Percentiles rank a stretch among this genome's conserved stretches.
Evolutionary conservation across 2,329 filamentous ascomycete species (phyloP).

Genomic region (Aspergillus fructus): DNA sequence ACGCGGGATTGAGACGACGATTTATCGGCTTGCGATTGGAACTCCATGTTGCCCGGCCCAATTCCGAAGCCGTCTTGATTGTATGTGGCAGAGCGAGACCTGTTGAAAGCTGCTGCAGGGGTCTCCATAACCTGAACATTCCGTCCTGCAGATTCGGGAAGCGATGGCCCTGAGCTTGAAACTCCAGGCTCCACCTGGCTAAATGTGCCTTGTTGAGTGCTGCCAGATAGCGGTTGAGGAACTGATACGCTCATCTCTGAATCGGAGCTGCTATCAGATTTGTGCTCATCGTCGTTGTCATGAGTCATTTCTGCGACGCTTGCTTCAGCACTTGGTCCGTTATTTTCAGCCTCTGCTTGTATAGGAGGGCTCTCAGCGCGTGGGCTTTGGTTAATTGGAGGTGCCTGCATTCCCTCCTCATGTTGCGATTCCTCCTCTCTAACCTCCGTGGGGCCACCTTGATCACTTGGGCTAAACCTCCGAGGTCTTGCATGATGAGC

Average conservation of each 20-base stretch:
- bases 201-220: conserved; percentile 21
- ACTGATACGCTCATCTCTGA: conserved; percentile 37
- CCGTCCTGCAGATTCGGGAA: conserved; percentile 15
- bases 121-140: conserved; percentile 36
- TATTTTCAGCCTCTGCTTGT: not conserved
- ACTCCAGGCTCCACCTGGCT: conserved; percentile 25
- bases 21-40: conserved; percentile 25
- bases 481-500: not conserved
- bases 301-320: not conserved
- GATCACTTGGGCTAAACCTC: not conserved
- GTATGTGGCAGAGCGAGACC: not conserved
- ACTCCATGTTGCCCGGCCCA: not conserved
- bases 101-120: conserved; percentile 19
- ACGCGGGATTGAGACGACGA: conserved; percentile 36
- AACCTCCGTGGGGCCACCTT: not conserved
- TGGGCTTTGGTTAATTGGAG: not conserved
- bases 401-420: not conserved
- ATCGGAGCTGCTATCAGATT: conserved; percentile 30
- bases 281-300: not conserved
- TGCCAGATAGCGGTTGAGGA: conserved; percentile 29
- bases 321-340: not conserved
- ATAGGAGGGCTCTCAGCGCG: not conserved
- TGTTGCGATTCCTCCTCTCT: not conserved
- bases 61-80: not conserved
- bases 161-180: conserved; percentile 23